These are phyloP conservation scores for Cryptomeria japonica DNA, from an alignment of 75 land plant genomes.

Conservation along the genomic window DNA sequence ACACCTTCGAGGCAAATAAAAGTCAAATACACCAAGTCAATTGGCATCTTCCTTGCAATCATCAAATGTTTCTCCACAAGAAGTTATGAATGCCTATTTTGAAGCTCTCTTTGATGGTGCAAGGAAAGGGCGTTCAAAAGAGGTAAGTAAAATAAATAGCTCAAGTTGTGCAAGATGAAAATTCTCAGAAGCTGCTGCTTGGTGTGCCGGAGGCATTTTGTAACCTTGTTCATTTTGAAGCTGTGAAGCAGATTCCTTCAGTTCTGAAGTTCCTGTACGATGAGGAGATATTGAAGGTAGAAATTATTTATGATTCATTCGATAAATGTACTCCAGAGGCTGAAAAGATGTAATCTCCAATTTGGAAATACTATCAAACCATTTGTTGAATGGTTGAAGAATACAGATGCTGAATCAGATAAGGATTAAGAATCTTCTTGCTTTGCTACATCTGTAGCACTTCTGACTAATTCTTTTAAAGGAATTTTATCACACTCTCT, in stretches of 20 bases:
- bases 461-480: no score
- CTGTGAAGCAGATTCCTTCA: constrained; percentile 65
- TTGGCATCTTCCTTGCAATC: constrained; percentile 24
- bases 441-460: background rate
- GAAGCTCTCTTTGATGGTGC: constrained; percentile 71
- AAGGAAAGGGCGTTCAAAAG: constrained; percentile 77
- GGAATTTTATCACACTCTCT: no score
- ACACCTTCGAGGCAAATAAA: background rate
- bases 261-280: constrained; percentile 78
- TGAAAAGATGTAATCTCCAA: constrained; percentile 24
- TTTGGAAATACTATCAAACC: constrained; percentile 75
- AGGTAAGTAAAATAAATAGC: constrained; percentile 70
- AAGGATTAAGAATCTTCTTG: constrained; percentile 29
- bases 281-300: constrained; percentile 79
- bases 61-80: constrained; percentile 36
- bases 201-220: constrained; percentile 66
- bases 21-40: constrained; percentile 44
- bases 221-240: constrained; percentile 36
- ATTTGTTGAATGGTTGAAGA: constrained; percentile 92
- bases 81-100: constrained; percentile 64
- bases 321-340: constrained; percentile 29
- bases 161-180: constrained; percentile 56
- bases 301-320: constrained; percentile 66
- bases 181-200: constrained; percentile 60
- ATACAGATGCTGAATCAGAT: constrained; percentile 82